phyloP scores from a whole-genome alignment of 2,329 filamentous ascomycete species.

The Ceratocystis albifundus region DNA sequence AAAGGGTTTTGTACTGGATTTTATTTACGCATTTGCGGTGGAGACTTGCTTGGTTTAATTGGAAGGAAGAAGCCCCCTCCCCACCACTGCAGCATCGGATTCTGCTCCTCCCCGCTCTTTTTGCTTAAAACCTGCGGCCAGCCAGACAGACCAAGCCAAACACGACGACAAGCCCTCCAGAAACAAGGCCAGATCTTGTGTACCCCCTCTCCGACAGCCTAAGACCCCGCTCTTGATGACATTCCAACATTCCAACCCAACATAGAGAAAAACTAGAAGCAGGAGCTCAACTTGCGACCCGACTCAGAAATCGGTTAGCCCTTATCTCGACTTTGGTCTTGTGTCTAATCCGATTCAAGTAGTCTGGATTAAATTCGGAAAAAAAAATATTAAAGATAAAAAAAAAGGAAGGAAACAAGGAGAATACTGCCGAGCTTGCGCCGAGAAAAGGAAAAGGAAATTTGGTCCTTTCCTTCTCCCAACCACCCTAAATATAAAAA shows the following conservation, averaged over 20 bases:
- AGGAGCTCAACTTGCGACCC: neutral
- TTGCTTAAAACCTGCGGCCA: too few relatives aligned
- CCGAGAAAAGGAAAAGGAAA: constrained; percentile 1
- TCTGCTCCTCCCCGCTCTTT: too few relatives aligned
- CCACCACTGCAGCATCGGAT: too few relatives aligned
- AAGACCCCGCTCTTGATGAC: constrained; percentile 17
- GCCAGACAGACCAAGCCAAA: too few relatives aligned
- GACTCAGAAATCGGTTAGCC: neutral
- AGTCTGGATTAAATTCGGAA: neutral
- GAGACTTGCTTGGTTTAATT: too few relatives aligned
- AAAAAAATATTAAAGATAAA: neutral
- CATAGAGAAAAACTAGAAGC: neutral
- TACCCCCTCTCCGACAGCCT: neutral
- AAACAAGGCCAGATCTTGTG: neutral
- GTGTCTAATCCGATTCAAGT: neutral
- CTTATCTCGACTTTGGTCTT: neutral
- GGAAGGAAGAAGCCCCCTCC: too few relatives aligned
- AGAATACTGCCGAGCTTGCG: constrained; percentile 13
- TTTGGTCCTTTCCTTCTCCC: neutral
- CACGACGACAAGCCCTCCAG: neutral
- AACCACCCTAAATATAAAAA: constrained; percentile 9
- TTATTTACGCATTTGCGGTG: too few relatives aligned
- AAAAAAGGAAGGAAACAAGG: neutral
- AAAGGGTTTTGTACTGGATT: too few relatives aligned
- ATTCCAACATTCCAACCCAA: constrained; percentile 9